phyloP scores from a whole-genome alignment of 352 stramenopile species.

The Globisporangium heterothallicum region DNA sequence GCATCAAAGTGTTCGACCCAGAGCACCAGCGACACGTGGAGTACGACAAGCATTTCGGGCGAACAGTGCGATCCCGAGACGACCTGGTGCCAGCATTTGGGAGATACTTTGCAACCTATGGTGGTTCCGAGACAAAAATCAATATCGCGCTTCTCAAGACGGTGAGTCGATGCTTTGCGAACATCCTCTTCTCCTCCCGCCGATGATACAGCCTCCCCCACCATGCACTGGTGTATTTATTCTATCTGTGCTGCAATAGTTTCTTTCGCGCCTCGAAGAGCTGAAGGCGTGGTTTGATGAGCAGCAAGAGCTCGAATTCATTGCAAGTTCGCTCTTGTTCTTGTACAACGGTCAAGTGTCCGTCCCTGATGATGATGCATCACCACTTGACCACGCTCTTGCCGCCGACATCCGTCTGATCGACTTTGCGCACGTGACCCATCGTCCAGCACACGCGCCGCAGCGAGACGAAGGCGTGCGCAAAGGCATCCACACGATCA shows the following conservation, averaged over 20 bases:
- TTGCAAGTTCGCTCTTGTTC: conserved; percentile 93
- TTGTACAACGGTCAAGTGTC: conserved; percentile 81
- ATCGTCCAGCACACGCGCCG: conserved; percentile 9
- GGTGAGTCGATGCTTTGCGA: conserved; percentile 19
- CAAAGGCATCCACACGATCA: conserved; percentile 46
- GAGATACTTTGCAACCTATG: conserved; percentile 66
- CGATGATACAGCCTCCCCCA: too few relatives aligned
- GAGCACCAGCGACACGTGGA: conserved; percentile 51
- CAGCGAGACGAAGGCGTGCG: conserved; percentile 53
- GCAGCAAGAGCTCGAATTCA: conserved; percentile 87
- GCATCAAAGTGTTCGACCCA: conserved; percentile 87
- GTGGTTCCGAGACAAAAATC: conserved; percentile 13
- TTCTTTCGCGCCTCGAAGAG: conserved; percentile 54
- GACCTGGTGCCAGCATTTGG: conserved; percentile 64
- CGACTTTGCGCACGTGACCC: conserved; percentile 74
- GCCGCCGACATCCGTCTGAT: conserved; percentile 69
- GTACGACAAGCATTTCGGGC: conserved; percentile 87
- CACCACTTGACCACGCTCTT: conserved; percentile 2
- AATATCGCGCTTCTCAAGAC: conserved; percentile 31
- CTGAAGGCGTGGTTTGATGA: conserved; percentile 73
- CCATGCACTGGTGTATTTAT: neutral
- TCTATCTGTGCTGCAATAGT: conserved; percentile 23
- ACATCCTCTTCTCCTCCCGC: too few relatives aligned
- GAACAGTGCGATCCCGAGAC: conserved; percentile 42
- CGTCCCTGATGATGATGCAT: conserved; percentile 20